Conservation (phyloP, 257 asterid genomes). For the Przewalskia tangutica region DNA sequence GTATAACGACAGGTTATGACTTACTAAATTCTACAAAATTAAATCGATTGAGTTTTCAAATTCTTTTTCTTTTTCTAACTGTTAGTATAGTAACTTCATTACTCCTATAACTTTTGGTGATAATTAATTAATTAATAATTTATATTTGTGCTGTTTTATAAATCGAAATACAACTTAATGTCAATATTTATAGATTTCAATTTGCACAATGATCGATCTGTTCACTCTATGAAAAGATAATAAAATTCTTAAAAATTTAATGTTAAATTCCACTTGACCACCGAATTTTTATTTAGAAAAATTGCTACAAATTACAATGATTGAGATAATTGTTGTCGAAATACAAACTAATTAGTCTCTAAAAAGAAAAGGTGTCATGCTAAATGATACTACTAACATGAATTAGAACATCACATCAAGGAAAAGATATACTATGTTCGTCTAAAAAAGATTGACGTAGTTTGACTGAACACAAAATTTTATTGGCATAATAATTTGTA, state of each 20-base stretch:
- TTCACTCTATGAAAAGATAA: not conserved
- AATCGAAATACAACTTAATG: not conserved
- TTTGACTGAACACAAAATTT: too few relatives aligned
- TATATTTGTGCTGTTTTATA: not conserved
- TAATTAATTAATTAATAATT: not conserved
- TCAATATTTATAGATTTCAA: not conserved
- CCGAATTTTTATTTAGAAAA: not conserved
- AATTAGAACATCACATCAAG: not conserved
- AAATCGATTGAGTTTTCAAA: not conserved
- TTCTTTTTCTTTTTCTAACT: not conserved
- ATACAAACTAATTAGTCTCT: not conserved
- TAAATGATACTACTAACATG: not conserved
- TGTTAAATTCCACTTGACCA: not conserved
- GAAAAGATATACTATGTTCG: not conserved
- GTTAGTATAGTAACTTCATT: not conserved
- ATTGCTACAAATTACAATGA: not conserved
- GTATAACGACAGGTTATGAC: constrained; percentile 7
- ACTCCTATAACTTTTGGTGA: not conserved
- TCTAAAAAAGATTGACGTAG: too few relatives aligned
- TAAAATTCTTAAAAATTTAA: not conserved
- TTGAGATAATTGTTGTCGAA: not conserved
- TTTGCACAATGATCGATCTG: not conserved
- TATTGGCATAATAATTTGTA: too few relatives aligned
- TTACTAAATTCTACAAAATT: constrained; percentile 17
- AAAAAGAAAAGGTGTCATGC: not conserved